Base-by-base conservation (phyloP, 2,329 filamentous ascomycete species). In the Myriosclerotinia curreyana region DNA sequence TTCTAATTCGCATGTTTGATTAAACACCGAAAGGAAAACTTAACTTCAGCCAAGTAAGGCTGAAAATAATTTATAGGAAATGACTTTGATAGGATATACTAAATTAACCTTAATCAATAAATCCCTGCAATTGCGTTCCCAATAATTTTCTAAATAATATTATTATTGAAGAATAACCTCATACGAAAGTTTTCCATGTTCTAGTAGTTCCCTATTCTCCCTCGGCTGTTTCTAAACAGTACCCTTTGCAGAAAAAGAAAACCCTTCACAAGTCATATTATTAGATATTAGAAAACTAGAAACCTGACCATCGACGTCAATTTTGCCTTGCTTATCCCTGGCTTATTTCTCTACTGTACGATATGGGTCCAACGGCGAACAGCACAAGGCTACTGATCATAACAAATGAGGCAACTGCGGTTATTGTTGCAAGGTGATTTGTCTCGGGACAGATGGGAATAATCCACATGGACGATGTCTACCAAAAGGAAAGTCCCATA, bases 321-420 rank as follows among this genome's bases (percentile, higher is more conserved):
- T 62, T 62, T 62, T 62, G 59, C 36, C 49, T 62, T 54, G 38
- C 40, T 62, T 20, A 48, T 48, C 55, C 42, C 55, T 58, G 36
- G 8, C 17, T 4, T 46, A 48, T 46, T 46, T 42, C 28, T 40
- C 28, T 34, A n/a, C 3, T 3, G 17, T 48, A n/a, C n/a, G n/a
- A n/a, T n/a, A n/a, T 58, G 55, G 55, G 31, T 20, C 55, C 31
- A 58, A 58, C 55, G 31, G 42, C 42, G n/a, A 48, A 42, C 5
- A n/a, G 55, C 55, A 48, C 42, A n/a, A 58, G 31, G 42, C 42
- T 36, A 48, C 54, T 31, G 54, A 46, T 31, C 28, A 31, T 46
- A 56, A 56, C n/a, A 46, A 31, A 46, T 56, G 54, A 56, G 40
- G 54, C 54, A n/a, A n/a, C n/a, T n/a, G n/a, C n/a, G n/a, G n/a